Evolutionary conservation across 1,139 yeast genomes (phyloP).

Genomic region (Taphrina flavorubra): DNA sequence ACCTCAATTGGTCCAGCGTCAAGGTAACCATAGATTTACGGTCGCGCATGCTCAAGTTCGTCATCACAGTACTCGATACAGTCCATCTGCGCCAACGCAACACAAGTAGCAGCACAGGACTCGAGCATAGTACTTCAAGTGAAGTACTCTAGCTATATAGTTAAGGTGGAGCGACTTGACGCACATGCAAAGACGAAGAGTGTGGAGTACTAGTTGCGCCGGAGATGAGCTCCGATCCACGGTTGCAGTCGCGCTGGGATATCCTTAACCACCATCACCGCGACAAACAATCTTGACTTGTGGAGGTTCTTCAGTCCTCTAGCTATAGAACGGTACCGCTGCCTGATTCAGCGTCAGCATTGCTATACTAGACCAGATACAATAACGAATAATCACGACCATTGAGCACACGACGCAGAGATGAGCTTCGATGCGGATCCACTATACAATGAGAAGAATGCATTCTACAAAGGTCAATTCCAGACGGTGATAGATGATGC

Average conservation of each 20-base stretch:
- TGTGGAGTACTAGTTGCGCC: not conserved
- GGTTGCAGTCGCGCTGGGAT: not conserved
- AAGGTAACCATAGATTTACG: not conserved
- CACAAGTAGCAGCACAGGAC: too few species aligned
- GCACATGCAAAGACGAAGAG: not conserved
- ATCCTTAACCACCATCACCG: not conserved
- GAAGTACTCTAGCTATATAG: too few species aligned
- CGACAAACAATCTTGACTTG: not conserved
- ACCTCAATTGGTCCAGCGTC: not conserved
- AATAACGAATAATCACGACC: too few species aligned
- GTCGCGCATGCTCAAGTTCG: not conserved
- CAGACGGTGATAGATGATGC: constrained; percentile 23
- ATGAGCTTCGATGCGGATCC: constrained; percentile 37
- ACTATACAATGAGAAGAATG: constrained; percentile 34
- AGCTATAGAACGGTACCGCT: not conserved
- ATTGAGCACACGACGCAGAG: too few species aligned
- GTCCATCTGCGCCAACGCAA: too few species aligned
- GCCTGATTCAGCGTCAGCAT: not conserved
- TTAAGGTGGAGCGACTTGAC: not conserved
- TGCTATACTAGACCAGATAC: not conserved
- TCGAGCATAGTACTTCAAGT: too few species aligned
- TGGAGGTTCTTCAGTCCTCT: not conserved
- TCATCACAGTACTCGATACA: not conserved
- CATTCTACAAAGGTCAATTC: constrained; percentile 33
- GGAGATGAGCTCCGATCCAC: not conserved